A percentile compares a stretch with the other conserved stretches of the same genome.
phyloP scores from a whole-genome alignment of 139 green algal genomes.

The Spirogloea muscicola region DNA sequence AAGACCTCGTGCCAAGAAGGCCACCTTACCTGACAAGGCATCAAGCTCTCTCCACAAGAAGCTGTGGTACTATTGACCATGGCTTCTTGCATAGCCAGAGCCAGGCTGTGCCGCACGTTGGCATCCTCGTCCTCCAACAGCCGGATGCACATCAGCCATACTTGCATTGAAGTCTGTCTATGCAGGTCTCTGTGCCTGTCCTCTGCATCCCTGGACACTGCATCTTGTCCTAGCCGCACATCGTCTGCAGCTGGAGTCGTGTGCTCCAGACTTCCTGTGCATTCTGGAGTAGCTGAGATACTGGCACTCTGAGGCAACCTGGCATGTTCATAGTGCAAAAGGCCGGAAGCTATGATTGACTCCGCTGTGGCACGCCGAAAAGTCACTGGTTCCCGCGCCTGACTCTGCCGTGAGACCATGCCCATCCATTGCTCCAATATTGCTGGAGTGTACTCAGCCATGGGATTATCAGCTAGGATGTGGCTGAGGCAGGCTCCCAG shows the following conservation, averaged over 20 bases:
- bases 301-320: not conserved
- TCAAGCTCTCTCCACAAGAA: no score
- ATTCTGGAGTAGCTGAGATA: not conserved
- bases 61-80: no score
- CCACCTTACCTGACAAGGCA: no score
- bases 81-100: conserved; percentile 8
- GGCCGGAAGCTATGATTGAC: conserved; percentile 22
- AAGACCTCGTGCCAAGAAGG: no score
- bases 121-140: conserved; percentile 77
- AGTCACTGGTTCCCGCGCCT: conserved; percentile 12
- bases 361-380: conserved; percentile 26
- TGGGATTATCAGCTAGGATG: not conserved
- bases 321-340: conserved; percentile 10
- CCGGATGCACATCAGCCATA: conserved; percentile 55
- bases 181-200: not conserved
- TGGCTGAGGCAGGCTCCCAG: conserved; percentile 26
- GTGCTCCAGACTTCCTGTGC: not conserved
- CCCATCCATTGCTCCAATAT: conserved; percentile 3
- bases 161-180: conserved; percentile 26
- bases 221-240: not conserved
- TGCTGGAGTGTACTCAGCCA: not conserved
- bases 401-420: conserved; percentile 11
- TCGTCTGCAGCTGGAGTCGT: not conserved
- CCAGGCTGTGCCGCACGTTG: conserved; percentile 26
- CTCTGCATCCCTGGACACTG: not conserved